Evolutionary conservation across 1,139 yeast genomes (phyloP).

Genomic region (Pichia sp.): DNA sequence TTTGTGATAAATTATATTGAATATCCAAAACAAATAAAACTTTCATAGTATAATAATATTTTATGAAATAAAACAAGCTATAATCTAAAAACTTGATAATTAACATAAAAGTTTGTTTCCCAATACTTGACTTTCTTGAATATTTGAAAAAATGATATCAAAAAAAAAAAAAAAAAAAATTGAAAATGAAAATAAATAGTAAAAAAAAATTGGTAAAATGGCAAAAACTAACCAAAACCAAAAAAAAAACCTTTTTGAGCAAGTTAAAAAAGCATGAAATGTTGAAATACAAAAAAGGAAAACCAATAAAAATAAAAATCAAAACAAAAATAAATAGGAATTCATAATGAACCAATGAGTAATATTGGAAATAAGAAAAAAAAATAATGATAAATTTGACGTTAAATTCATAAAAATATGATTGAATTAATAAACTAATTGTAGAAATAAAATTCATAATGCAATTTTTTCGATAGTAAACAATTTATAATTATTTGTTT

Average conservation of each 20-base stretch:
- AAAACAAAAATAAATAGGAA: background rate
- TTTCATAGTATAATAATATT: background rate
- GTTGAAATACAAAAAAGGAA: background rate
- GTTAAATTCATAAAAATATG: background rate
- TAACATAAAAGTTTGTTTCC: no score
- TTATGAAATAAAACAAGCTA: background rate
- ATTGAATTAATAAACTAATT: background rate
- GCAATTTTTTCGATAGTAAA: background rate
- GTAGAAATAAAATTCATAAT: background rate
- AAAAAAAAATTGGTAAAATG: background rate
- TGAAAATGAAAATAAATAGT: background rate
- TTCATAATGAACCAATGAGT: background rate
- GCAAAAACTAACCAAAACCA: background rate
- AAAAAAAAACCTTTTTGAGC: background rate
- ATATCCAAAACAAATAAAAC: background rate
- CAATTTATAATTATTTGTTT: conserved; percentile 17
- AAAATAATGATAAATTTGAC: background rate
- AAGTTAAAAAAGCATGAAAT: background rate
- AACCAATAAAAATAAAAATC: background rate
- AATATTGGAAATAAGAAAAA: background rate
- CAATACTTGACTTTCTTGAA: no score
- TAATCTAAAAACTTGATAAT: no score
- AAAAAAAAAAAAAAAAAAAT: conserved; percentile 3
- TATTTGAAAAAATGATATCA: background rate
- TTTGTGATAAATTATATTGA: conserved; percentile 1